Conservation (phyloP, 1,284 basidiomycete genomes). For the Kalmanozyma brasiliensis region DNA sequence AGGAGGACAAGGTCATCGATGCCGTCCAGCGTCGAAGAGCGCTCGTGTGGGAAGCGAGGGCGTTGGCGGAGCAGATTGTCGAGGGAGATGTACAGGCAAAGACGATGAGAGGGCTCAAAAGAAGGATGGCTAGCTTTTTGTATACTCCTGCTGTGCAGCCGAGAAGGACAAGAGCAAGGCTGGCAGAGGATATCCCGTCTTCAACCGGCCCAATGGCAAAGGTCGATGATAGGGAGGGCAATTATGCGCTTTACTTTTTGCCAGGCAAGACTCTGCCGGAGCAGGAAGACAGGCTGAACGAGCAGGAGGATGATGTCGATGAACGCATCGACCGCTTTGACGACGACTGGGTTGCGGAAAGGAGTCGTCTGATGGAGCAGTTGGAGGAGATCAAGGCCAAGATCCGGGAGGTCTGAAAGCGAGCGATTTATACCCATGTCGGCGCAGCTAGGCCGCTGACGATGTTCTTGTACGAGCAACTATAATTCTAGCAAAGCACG, state of each 20-base stretch:
- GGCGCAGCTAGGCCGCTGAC: too few relatives aligned
- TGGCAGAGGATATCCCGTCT: slow-evolving; percentile 17
- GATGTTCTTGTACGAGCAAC: slow-evolving; percentile 1
- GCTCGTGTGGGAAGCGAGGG: slow-evolving; percentile 24
- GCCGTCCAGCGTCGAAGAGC: not conserved
- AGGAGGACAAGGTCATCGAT: not conserved
- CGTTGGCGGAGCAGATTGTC: slow-evolving; percentile 21
- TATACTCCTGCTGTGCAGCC: slow-evolving; percentile 9
- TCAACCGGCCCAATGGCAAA: not conserved
- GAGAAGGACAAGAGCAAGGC: not conserved
- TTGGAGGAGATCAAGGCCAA: slow-evolving; percentile 18
- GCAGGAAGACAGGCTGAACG: slow-evolving; percentile 41
- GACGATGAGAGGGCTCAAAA: slow-evolving; percentile 20
- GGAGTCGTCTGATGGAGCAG: not conserved
- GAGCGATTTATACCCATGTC: too few relatives aligned
- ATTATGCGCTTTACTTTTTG: slow-evolving; percentile 29
- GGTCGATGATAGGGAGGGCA: not conserved
- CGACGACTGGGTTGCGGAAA: slow-evolving; percentile 13
- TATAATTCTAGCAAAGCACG: not conserved
- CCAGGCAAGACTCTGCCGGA: slow-evolving; percentile 25
- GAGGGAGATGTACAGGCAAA: slow-evolving; percentile 18
- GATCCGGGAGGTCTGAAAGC: not conserved
- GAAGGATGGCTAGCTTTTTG: slow-evolving; percentile 37
- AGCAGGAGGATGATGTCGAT: slow-evolving; percentile 43
- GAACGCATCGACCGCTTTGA: slow-evolving; percentile 32